Conservation (phyloP, 495 filamentous ascomycete species). For the Aspergillus bertholletiae region DNA sequence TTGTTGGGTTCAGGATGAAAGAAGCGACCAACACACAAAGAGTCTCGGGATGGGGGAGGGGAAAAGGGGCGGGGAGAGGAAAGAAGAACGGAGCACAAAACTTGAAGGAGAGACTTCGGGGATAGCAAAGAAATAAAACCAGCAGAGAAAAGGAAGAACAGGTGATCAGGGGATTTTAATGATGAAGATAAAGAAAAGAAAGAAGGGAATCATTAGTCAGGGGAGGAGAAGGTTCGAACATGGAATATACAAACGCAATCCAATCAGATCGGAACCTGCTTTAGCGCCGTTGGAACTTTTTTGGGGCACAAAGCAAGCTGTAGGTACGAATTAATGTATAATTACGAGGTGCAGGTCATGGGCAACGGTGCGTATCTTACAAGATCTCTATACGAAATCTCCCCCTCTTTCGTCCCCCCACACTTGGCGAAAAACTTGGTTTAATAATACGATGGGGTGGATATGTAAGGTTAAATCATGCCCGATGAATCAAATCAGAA, state of each 20-base stretch:
- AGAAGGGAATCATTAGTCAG: not conserved
- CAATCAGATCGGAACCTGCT: not conserved
- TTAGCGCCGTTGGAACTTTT: no score
- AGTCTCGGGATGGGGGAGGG: not conserved
- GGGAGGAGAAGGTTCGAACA: not conserved
- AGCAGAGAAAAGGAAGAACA: conserved; percentile 1
- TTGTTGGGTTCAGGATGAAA: not conserved
- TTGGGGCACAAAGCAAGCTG: no score
- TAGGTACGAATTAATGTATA: not conserved
- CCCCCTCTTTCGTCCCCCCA: no score
- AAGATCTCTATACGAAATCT: no score
- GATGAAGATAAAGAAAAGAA: not conserved
- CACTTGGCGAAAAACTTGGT: no score
- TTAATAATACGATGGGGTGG: no score
- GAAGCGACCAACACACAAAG: not conserved
- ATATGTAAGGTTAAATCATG: no score
- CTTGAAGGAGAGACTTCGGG: not conserved
- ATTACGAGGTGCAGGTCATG: not conserved
- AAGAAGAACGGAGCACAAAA: not conserved
- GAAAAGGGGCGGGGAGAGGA: not conserved
- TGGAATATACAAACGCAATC: not conserved
- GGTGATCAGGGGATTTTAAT: not conserved
- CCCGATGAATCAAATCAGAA: no score
- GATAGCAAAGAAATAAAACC: conserved; percentile 1
- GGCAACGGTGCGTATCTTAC: not conserved